Base-by-base conservation (phyloP, 2,329 filamentous ascomycete species). In the Penicillium sp. region DNA sequence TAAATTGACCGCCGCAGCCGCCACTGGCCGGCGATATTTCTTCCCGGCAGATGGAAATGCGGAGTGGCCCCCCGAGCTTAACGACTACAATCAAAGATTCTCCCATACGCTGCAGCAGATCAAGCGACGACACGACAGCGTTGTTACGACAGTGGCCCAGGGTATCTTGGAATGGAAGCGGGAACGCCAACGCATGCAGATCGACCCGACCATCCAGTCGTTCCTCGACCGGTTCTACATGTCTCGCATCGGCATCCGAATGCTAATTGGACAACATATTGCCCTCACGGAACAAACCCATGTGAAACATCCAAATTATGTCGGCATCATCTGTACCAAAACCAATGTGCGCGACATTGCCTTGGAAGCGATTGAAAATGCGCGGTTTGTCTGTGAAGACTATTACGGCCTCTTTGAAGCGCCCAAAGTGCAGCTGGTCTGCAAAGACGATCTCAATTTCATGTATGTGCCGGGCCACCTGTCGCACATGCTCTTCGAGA, bases 381-480 rank as follows among this genome's bases (percentile, higher is more conserved):
- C 93, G 37, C 84, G 93, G n/a, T 98, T 97, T 64, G 93, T 98
- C 32, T 98, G 93, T 67, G 93, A 98, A 70, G 93, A 97, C 67
- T 91, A 97, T 72, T 98, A 97, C 66, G 93, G 93, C 52, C 77
- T 98, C 9, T 98, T 97, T 63, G 91, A 97, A 66, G 90, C 93
- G 7, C 93, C 93, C 47, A 94, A 95, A 70, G 86, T 98, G 58
- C 90, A 97, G 72, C 85, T 98, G 48, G 88, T 98, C 51, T 98
- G 93, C 77, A 90, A 90, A 64, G 86, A 89, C 13, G 84, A 94
- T 68, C 79, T 98, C 63, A 86, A 94, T 76, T 98, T 98, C 74
- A 98, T 98, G 93, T 98, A 98, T 66, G 93, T 98, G 46, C 93
- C 93, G 0, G 93, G 93, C n/a, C 93, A 98, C 73, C 69, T 98